phyloP scores from a whole-genome alignment of 768 basidiomycete species.

The Tylopilus subfusipes region DNA sequence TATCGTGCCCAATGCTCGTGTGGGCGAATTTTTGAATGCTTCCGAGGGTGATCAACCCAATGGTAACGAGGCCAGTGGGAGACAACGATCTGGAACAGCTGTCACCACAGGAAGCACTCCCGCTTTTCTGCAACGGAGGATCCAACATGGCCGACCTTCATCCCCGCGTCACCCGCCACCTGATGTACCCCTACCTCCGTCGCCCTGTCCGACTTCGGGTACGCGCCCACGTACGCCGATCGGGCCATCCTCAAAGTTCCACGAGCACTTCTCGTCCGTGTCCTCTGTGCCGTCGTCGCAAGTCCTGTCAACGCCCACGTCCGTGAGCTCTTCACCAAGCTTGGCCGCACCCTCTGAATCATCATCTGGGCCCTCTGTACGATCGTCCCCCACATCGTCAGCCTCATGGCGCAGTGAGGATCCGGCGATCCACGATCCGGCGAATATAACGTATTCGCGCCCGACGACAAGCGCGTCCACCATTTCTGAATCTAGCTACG shows the following conservation, averaged over 20 bases:
- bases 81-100: conserved; percentile 16
- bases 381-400: conserved; percentile 23
- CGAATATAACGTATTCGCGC: conserved; percentile 6
- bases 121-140: conserved; percentile 30
- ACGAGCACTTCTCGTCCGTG: conserved; percentile 32
- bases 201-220: conserved; percentile 9
- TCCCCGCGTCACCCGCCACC: conserved; percentile 30
- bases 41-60: conserved; percentile 8
- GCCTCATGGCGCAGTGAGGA: conserved; percentile 17
- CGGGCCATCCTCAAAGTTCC: conserved; percentile 27
- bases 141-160: conserved; percentile 22
- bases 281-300: conserved; percentile 22
- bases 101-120: conserved; percentile 14
- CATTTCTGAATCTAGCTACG: conserved; percentile 19
- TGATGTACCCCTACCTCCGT: conserved; percentile 29
- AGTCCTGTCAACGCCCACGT: conserved; percentile 1
- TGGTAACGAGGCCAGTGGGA: conserved; percentile 5
- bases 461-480: conserved; percentile 22
- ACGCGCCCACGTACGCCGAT: conserved; percentile 11
- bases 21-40: neutral
- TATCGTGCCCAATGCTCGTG: neutral
- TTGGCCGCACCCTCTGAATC: conserved; percentile 26
- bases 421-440: conserved; percentile 8
- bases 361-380: conserved; percentile 28
- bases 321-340: conserved; percentile 21